Evolutionary conservation across 352 stramenopile species (phyloP), one percentile per base, ranked within the genome.

Genomic region (Pythium monospermum): DNA sequence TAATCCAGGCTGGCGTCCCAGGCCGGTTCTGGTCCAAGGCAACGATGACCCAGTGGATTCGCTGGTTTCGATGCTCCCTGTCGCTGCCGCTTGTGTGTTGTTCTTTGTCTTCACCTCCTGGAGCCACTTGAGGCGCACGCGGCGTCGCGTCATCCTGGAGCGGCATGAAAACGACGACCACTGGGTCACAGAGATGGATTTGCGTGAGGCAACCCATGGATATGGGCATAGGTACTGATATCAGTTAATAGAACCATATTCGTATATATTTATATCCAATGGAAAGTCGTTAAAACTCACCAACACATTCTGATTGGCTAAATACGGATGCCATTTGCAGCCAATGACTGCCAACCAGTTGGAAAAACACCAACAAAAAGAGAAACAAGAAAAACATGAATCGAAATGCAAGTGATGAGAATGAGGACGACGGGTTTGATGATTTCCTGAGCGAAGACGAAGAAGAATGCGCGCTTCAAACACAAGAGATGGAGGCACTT

Each of bases 381-480:
- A n/a, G n/a, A n/a, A n/a, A n/a, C n/a, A n/a, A n/a, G 40, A 6
- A 15, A 23, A 31, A 33, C 44, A 23, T n/a, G 11, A 33, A 13
- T 35, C 7, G 30, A 13, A 13, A 35, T 50, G 33, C 25, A 2
- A 41, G 51, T 11, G 33, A 39, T 25, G 38, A 44, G 41, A n/a
- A n/a, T 30, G 63, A 71, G 18, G 74, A 87, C 66, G 76, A 88
- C 42, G 77, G 74, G 22, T 88, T 88, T 43, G 62, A 66, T 51
- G 74, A 88, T 53, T 74, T 78, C 41, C 50, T 86, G 46, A 71
- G 66, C 57, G 72, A 87, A 11, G 68, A 70, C n/a, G 66, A 82
- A 35, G 72, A 81, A 39, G 48, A 76, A 10, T 56, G 66, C 31
- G 53, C 68, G 52, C 46, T 88, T 6, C 43, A 73, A 35, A 35